Conservation (phyloP, 192 early-diverging fungal species). For the Mortierella hygrophila region DNA sequence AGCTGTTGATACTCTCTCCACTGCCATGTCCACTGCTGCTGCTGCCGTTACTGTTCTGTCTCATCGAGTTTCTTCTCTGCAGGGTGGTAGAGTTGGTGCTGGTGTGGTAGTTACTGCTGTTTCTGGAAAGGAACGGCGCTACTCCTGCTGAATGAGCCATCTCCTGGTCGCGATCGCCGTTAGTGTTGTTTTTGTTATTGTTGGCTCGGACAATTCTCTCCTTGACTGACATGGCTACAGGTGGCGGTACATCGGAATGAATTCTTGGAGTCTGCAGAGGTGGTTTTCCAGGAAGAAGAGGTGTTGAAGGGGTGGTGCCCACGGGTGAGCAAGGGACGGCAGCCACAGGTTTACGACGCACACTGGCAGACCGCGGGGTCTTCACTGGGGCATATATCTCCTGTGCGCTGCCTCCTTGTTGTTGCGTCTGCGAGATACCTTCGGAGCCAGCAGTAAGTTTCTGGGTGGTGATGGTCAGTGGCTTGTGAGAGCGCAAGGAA, state of each 20-base stretch:
- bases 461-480: constrained; percentile 18
- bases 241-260: background rate
- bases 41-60: background rate
- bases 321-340: background rate
- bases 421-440: background rate
- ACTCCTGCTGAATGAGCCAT: background rate
- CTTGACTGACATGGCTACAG: background rate
- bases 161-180: background rate
- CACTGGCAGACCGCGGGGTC: background rate
- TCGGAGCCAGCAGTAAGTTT: background rate
- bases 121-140: background rate
- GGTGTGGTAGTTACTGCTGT: background rate
- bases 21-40: background rate
- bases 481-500: background rate
- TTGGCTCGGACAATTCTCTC: background rate
- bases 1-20: background rate
- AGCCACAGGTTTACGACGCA: constrained; percentile 19
- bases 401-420: background rate
- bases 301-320: background rate
- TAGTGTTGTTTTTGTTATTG: background rate
- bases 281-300: background rate
- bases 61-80: background rate
- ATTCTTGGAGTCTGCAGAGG: background rate
- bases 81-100: background rate
- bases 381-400: background rate